These are phyloP conservation scores for Obba rivulosa DNA, from an alignment of 768 basidiomycete genomes.

Conservation along the genomic window DNA sequence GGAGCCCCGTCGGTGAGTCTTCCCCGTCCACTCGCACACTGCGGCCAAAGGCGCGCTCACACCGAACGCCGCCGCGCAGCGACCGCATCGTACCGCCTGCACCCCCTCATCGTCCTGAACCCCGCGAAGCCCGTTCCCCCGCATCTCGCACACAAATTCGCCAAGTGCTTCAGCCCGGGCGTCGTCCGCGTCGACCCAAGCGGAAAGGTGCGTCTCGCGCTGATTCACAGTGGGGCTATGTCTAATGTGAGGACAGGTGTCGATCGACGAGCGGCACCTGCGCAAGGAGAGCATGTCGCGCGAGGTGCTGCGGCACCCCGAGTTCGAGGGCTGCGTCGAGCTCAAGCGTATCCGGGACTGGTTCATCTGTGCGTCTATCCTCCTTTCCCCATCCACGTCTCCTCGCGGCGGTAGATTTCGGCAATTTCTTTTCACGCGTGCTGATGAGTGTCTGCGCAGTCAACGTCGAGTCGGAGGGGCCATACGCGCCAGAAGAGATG, in stretches of 20 bases:
- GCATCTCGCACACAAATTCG: slow-evolving; percentile 75
- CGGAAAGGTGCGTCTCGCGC: slow-evolving; percentile 33
- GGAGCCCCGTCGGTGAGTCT: slow-evolving; percentile 81
- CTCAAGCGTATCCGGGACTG: slow-evolving; percentile 84
- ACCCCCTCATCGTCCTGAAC: slow-evolving; percentile 73
- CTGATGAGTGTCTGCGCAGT: slow-evolving; percentile 37
- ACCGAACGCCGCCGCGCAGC: too few relatives aligned
- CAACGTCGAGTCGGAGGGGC: slow-evolving; percentile 86
- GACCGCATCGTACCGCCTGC: slow-evolving; percentile 90
- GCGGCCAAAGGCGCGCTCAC: too few relatives aligned
- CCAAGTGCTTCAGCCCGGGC: slow-evolving; percentile 81
- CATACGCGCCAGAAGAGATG: slow-evolving; percentile 80
- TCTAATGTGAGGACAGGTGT: slow-evolving; percentile 27
- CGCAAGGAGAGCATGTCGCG: slow-evolving; percentile 87
- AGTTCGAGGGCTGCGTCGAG: slow-evolving; percentile 80
- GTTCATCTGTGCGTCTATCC: slow-evolving; percentile 73
- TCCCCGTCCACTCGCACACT: background rate
- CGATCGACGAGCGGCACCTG: slow-evolving; percentile 58
- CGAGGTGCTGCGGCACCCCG: slow-evolving; percentile 88
- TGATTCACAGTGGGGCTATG: too few relatives aligned
- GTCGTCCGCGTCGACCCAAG: slow-evolving; percentile 60
- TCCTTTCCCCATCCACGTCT: too few relatives aligned
- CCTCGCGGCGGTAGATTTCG: too few relatives aligned
- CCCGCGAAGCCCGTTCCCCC: slow-evolving; percentile 72
- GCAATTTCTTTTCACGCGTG: background rate